Base-by-base conservation (phyloP, 1,139 yeast genomes). In the Candida pseudoviswanathii region DNA sequence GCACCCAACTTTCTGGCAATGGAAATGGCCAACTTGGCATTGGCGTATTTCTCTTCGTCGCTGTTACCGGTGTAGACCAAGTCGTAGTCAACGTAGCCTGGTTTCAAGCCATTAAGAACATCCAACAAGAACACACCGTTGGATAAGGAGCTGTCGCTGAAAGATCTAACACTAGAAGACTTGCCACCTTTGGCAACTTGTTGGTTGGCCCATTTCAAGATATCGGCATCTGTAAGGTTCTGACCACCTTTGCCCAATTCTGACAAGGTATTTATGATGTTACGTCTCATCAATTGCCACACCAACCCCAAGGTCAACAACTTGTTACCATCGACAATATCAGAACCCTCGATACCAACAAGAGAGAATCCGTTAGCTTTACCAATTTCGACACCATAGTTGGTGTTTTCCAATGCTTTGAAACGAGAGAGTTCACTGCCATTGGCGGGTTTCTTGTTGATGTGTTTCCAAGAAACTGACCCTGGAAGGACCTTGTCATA, bases 211-310 rank as follows among this genome's bases (percentile, higher is more conserved):
- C 99, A 94, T 64, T 80, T 83, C 66, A 94, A 80, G 46, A 94
- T 92, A 66, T 94, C 98, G 30, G 83, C 54, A 71, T 94, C 99
- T 21, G 90, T 72, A 48, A 67, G 62, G 57, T 86, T 89, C 10
- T 41, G 41, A 47, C 94, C 59, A 43, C 65, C 96, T 54, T 83
- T 81, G 52, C 85, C 76, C 59, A 94, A 77, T 46, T 83, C 80
- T 50, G 88, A 78, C 65, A 94, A 81, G 1, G 99, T 94, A 57
- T 85, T 81, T 52, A 86, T 86, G 60, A 94, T 94, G 70, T 94
- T 94, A 68, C 96, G 85, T 69, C 99, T 86, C 99, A 94, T 94
- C 63, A 94, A 80, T 75, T 94, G 99, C 99, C 99, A 94, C 37
- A 94, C 98, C 53, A 94, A 81, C n/a, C 96, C 99, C 60, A 95